Conservation (phyloP, 192 early-diverging fungal genomes). For the Backusella australiensis region DNA sequence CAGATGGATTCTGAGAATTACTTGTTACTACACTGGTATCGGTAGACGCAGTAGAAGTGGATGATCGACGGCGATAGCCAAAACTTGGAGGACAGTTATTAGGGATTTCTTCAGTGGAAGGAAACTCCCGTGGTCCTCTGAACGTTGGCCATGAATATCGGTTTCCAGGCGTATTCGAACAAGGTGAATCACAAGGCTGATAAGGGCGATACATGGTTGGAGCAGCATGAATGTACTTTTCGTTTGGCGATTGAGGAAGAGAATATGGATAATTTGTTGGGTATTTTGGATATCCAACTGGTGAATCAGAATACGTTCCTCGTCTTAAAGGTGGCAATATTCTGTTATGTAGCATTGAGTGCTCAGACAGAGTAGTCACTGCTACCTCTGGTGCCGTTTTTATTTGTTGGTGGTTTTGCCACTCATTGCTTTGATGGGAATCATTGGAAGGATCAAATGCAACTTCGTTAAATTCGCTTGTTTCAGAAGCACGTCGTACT, state of each 20-base stretch:
- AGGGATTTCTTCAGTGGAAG: not conserved
- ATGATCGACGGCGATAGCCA: slow-evolving; percentile 7
- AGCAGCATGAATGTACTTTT: not conserved
- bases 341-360: not conserved
- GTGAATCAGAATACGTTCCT: not conserved
- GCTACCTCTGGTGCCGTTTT: not conserved
- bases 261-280: not conserved
- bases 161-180: not conserved
- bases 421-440: not conserved
- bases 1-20: not conserved
- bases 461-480: not conserved
- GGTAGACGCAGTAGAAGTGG: not conserved
- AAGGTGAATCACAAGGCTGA: not conserved
- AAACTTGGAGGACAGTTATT: not conserved
- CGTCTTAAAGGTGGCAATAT: not conserved
- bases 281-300: not conserved
- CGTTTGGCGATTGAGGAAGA: not conserved
- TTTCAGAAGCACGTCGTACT: not conserved
- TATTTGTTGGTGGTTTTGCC: not conserved
- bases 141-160: not conserved
- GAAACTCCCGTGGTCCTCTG: not conserved
- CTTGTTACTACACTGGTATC: not conserved
- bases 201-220: not conserved
- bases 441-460: not conserved
- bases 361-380: not conserved